Base-by-base conservation (phyloP, 345 rosid species). In the Gossypium thurberi region DNA sequence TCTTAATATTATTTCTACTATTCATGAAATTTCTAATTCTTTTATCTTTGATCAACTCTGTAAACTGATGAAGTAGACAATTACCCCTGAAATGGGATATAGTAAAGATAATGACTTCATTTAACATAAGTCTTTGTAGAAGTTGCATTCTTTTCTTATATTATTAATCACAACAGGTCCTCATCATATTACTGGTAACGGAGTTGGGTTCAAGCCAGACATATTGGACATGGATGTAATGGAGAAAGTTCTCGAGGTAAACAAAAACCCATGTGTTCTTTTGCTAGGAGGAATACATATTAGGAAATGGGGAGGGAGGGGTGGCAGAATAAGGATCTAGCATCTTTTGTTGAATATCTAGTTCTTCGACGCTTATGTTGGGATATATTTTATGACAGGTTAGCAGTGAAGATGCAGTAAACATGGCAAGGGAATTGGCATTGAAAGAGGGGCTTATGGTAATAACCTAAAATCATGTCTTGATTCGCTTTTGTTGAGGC, bases 191-290 rank as follows among this genome's bases (percentile, higher is more conserved):
- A 94, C 98, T 1, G 99, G 97, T 59, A 94, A 89, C 47, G 97
- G 99, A 0, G 99, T 94, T 70, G 99, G 99, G 46, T 95, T 95
- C 85, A 92, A 95, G 79, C 99, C 98, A 3, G 97, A 90, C 25
- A 95, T 95, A 55, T 80, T 95, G 81, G 99, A 89, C 85, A 90
- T 91, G 97, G 93, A 92, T 84, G 79, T 94, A 12, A 90, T 94
- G 97, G 98, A 94, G 61, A 87, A 84, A 66, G 99, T 94, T 81
- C 86, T 93, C 9, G 94, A 89, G 96, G 98, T 88, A 75, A 64
- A 44, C 65, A n/a, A 20, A 21, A 21, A 56, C 21, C 15, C 28
- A 17, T 48, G 3, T 18, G 33, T 1, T 8, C 15, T 4, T 6
- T 48, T 74, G 8, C 11, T 3, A 0, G 58, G 37, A 8, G 8